Conservation (phyloP, 768 basidiomycete species). For the Suillus placidus region DNA sequence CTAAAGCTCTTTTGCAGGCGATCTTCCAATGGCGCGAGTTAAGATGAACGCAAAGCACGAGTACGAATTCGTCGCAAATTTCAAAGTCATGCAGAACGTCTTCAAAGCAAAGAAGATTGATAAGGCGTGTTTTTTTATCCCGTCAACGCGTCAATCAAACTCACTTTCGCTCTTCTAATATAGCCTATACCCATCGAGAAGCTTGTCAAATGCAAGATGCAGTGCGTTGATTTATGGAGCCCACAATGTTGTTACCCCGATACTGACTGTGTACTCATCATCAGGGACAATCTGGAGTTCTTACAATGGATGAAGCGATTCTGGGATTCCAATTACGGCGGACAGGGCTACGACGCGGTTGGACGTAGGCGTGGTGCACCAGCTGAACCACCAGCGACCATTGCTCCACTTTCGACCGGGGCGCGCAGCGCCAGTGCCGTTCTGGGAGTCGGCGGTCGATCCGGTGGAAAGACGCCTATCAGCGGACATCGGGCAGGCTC, state of each 20-base stretch:
- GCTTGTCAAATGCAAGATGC: conserved; percentile 98
- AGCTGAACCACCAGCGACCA: conserved; percentile 76
- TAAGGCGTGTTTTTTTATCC: conserved; percentile 59
- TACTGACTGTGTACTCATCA: conserved; percentile 19
- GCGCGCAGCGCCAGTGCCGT: conserved; percentile 38
- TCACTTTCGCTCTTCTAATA: conserved; percentile 14
- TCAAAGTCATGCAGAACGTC: conserved; percentile 89
- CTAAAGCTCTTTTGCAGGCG: conserved; percentile 52
- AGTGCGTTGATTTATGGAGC: conserved; percentile 55
- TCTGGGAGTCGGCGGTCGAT: conserved; percentile 43
- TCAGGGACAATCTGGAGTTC: conserved; percentile 96
- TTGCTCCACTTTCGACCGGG: conserved; percentile 61
- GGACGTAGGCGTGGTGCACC: conserved; percentile 78
- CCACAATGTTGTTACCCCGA: conserved; percentile 7
- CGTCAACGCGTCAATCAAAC: conserved; percentile 8
- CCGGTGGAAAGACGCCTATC: conserved; percentile 75
- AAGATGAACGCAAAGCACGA: conserved; percentile 97
- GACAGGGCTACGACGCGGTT: conserved; percentile 84
- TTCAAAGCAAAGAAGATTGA: conserved; percentile 95
- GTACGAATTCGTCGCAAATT: conserved; percentile 95
- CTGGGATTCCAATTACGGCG: conserved; percentile 92
- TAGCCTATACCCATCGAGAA: conserved; percentile 96
- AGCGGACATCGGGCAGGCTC: conserved; percentile 68
- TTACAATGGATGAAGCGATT: conserved; percentile 95
- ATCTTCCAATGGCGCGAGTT: conserved; percentile 88